Conservation (phyloP, 2,329 filamentous ascomycete species). For the Mycogone perniciosa region DNA sequence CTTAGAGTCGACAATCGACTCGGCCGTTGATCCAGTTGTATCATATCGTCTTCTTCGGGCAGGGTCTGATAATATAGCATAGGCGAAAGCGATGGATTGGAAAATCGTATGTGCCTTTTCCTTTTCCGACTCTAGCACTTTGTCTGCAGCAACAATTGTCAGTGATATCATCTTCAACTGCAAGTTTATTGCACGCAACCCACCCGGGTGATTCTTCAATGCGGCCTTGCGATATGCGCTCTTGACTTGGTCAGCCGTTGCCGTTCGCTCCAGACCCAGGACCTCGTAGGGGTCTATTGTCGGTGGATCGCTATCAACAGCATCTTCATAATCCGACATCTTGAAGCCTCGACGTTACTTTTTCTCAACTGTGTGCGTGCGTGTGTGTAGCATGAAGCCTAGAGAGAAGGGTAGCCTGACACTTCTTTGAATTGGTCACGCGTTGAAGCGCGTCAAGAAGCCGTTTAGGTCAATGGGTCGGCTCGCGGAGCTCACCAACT, state of each 20-base stretch:
- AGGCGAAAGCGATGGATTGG: conserved; percentile 87
- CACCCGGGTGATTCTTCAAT: conserved; percentile 80
- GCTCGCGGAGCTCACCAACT: conserved; percentile 3
- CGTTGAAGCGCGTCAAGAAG: conserved; percentile 13
- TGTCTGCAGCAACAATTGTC: conserved; percentile 51
- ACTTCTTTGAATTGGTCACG: conserved; percentile 11
- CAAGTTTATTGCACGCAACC: conserved; percentile 12
- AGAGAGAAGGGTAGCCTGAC: conserved; percentile 10
- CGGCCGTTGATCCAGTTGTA: conserved; percentile 79
- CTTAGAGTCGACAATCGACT: conserved; percentile 68
- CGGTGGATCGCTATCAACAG: conserved; percentile 53
- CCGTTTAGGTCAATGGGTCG: conserved; percentile 12
- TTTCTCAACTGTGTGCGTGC: background rate
- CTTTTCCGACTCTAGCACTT: conserved; percentile 62
- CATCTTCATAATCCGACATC: conserved; percentile 48
- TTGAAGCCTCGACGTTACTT: conserved; percentile 12
- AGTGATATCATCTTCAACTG: conserved; percentile 12
- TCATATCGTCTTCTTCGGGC: conserved; percentile 81
- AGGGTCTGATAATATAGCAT: conserved; percentile 83
- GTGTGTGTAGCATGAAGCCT: conserved; percentile 1
- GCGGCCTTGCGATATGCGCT: conserved; percentile 87
- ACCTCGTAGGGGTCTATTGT: conserved; percentile 71
- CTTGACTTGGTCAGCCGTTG: conserved; percentile 75
- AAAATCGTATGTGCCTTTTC: conserved; percentile 72
- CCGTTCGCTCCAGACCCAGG: conserved; percentile 62